phyloP scores from a whole-genome alignment of 495 filamentous ascomycete genomes.

The Aspergillus leporis region DNA sequence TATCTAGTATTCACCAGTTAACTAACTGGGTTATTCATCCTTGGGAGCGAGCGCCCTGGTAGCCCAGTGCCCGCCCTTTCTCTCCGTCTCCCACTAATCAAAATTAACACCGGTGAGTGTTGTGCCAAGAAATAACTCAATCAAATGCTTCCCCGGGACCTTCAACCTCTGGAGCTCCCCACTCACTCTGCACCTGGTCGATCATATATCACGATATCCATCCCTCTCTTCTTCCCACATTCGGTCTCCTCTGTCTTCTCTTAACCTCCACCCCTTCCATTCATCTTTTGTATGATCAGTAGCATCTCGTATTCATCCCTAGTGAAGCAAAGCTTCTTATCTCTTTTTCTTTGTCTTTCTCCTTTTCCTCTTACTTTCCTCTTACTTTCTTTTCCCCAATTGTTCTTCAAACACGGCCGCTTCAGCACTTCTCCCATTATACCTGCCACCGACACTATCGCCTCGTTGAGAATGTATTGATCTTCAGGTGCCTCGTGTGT shows the following conservation, averaged over 20 bases:
- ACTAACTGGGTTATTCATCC: not conserved
- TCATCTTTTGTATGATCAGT: not conserved
- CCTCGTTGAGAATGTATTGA: not conserved
- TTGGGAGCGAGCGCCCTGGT: not conserved
- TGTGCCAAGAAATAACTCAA: not conserved
- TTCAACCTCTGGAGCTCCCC: not conserved
- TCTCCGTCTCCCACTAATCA: not conserved
- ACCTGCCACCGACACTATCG: not conserved
- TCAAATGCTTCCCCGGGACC: not conserved
- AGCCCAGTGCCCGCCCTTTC: too few relatives aligned
- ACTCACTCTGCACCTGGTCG: not conserved
- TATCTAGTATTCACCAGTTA: not conserved
- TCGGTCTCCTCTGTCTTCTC: not conserved
- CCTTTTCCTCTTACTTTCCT: conserved; percentile 15
- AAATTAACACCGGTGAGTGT: not conserved
- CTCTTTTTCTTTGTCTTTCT: conserved; percentile 8
- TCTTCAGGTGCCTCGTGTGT: not conserved
- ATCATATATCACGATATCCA: not conserved
- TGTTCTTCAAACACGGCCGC: not conserved
- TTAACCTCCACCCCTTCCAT: not conserved
- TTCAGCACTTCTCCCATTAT: not conserved
- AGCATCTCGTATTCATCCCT: not conserved
- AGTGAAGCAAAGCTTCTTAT: not conserved
- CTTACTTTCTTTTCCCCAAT: not conserved
- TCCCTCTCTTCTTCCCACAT: not conserved